Evolutionary conservation across 257 asterid genomes (phyloP).

Genomic region (Nicotiana noctiflora): DNA sequence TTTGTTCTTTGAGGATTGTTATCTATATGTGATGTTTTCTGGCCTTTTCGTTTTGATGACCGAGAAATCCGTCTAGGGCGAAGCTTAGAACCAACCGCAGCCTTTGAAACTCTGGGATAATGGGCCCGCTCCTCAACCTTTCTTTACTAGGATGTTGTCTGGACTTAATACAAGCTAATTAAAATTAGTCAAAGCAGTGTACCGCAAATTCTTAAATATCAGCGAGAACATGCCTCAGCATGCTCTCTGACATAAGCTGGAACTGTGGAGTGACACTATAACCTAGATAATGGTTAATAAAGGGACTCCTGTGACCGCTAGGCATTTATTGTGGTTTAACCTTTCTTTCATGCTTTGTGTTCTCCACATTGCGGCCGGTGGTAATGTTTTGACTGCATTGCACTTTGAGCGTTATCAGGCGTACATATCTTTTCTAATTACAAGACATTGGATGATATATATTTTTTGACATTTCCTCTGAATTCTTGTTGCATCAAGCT

Average conservation of each 20-base stretch:
- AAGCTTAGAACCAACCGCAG: no score
- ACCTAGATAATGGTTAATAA: not conserved
- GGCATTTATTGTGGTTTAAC: not conserved
- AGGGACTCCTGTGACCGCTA: not conserved
- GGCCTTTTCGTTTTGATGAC: not conserved
- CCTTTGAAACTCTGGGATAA: no score
- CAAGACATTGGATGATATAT: not conserved
- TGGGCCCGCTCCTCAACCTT: no score
- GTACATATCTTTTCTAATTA: no score
- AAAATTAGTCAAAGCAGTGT: not conserved
- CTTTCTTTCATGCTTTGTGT: not conserved
- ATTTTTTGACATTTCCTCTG: not conserved
- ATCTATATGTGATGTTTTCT: not conserved
- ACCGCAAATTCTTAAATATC: not conserved
- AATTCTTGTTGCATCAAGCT: not conserved
- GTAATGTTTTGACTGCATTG: not conserved
- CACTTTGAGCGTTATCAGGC: not conserved
- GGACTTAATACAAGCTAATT: not conserved
- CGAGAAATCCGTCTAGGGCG: no score
- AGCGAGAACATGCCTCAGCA: not conserved
- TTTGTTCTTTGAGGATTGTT: not conserved
- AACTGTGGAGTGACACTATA: not conserved
- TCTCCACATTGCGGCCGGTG: not conserved
- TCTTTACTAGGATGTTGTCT: not conserved
- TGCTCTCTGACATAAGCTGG: not conserved